These are phyloP conservation scores for Rhytidhysteron rufulum DNA, from an alignment of 2,329 filamentous ascomycete species.

Conservation along the genomic window DNA sequence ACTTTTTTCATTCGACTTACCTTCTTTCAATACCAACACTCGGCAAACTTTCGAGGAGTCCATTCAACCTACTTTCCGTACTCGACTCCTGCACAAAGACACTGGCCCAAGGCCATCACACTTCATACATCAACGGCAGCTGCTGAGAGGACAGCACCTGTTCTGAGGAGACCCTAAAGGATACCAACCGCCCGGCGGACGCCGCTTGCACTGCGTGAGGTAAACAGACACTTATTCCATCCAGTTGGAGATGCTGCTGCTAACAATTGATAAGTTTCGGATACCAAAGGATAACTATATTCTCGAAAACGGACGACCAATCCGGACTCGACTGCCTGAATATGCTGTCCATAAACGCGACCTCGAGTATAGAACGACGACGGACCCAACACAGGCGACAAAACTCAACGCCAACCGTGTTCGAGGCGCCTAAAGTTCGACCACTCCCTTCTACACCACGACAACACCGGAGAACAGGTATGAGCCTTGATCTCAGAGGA, in stretches of 20 bases:
- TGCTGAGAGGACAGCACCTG: constrained; percentile 38
- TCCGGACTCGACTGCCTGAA: constrained; percentile 68
- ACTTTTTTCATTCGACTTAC: neutral
- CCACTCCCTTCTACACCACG: constrained; percentile 56
- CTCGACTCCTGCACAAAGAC: constrained; percentile 3
- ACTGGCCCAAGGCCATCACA: constrained; percentile 17
- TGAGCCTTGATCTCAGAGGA: constrained; percentile 72
- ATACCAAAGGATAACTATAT: constrained; percentile 31
- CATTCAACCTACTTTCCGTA: neutral
- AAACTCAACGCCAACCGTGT: constrained; percentile 76
- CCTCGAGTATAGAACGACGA: constrained; percentile 68
- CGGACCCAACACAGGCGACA: constrained; percentile 79
- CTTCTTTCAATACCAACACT: neutral
- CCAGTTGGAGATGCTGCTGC: constrained; percentile 3
- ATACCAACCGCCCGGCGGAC: constrained; percentile 64
- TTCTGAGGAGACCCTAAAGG: constrained; percentile 43
- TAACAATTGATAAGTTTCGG: constrained; percentile 31
- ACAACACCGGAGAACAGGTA: constrained; percentile 63
- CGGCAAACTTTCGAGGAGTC: constrained; percentile 2
- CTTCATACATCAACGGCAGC: constrained; percentile 33
- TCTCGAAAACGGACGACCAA: constrained; percentile 34
- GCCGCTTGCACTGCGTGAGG: constrained; percentile 84
- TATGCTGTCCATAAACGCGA: constrained; percentile 73
- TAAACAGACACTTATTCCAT: constrained; percentile 37
- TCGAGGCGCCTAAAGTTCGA: constrained; percentile 69